These are phyloP conservation scores for Gnetum montanum DNA, from an alignment of 75 land plant genomes.

Conservation along the genomic window DNA sequence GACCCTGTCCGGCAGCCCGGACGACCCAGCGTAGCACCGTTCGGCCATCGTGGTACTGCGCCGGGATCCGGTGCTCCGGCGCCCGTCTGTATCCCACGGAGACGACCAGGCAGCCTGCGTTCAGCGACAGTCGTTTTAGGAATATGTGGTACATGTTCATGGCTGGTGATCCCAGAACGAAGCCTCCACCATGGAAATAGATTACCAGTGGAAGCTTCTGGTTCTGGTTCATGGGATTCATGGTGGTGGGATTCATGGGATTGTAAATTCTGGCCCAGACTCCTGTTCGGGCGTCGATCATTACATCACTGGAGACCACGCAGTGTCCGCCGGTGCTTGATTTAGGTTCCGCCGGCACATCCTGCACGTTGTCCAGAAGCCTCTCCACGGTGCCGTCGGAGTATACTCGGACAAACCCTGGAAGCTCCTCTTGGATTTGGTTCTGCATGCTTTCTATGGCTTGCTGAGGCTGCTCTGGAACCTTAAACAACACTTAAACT, in stretches of 20 bases:
- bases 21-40: constrained; percentile 5
- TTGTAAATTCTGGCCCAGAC: constrained; percentile 38
- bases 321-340: constrained; percentile 7
- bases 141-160: neutral
- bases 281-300: constrained; percentile 12
- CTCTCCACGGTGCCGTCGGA: constrained; percentile 42
- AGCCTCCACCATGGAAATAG: too few relatives aligned
- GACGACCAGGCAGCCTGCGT: neutral
- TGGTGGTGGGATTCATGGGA: constrained; percentile 15
- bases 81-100: constrained; percentile 11
- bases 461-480: too few relatives aligned
- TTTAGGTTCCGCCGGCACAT: constrained; percentile 10
- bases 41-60: constrained; percentile 3
- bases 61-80: constrained; percentile 8
- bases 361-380: constrained; percentile 12
- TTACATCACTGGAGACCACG: constrained; percentile 15
- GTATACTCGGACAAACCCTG: constrained; percentile 33
- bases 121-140: neutral
- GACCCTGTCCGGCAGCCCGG: constrained; percentile 3
- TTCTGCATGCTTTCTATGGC: too few relatives aligned
- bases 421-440: too few relatives aligned
- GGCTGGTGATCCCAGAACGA: neutral
- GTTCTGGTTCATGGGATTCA: constrained; percentile 7
- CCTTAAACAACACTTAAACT: too few relatives aligned
- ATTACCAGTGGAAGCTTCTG: too few relatives aligned